Base-by-base conservation (phyloP, 75 land plant genomes). In the Picea glauca region DNA sequence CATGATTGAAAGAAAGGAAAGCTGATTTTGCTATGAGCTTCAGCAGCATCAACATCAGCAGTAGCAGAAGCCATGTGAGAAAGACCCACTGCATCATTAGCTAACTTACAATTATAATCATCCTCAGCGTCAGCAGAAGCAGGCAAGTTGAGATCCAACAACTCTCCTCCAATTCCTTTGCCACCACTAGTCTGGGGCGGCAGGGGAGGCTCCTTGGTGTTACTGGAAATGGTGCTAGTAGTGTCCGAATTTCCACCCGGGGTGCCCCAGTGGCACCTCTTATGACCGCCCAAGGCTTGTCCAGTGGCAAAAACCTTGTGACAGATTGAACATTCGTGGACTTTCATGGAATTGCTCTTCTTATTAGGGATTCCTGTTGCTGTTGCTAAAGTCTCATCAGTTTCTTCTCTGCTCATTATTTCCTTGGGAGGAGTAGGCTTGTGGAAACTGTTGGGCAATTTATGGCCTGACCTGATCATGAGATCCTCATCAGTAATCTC, bases 221-320 rank as follows among this genome's bases (percentile, higher is more conserved):
- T 63, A 61, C 60, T 75, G 32, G 77, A 58, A 23, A 75, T 13
- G 13, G 77, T 58, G 77, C 60, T 58, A 9, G 77, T 58, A 14
- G 77, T 50, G 20, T 50, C 60, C 18, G 77, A 50, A 21, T 15
- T 17, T 15, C 77, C 77, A 12, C 58, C 77, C 2, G 65, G 21
- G n/a, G 60, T 50, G 9, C 61, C 77, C 89, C 90, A 85, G 67
- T 89, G 91, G 31, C 91, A 85, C 60, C 91, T 67, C 87, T 87
- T 89, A 80, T 89, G 90, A 17, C 90, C 90, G 26, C 90, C 90
- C 56, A 89, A 78, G 11, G 90, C 90, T 72, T 89, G 91, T 13
- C 91, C 91, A 0, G 90, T 79, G 68, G 72, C 61, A 75, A 89
- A 89, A 23, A 79, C 84, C 33, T 84, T 80, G 72, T 85, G 84